Conservation (phyloP, 305 asterid genomes). For the Fraxinus angustifolia region DNA sequence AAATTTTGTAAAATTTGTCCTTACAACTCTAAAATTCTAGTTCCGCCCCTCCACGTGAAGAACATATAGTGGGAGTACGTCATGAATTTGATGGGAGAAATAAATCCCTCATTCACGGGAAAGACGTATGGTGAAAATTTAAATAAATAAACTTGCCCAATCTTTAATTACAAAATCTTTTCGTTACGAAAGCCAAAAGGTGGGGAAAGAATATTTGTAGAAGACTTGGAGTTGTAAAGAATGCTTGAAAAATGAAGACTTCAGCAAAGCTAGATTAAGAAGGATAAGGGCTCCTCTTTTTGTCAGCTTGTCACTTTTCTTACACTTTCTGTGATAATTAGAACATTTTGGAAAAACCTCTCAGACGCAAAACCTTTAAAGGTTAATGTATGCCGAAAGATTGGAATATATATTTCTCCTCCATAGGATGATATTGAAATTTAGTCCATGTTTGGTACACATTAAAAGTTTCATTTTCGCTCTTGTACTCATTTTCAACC, state of each 20-base stretch:
- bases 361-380: not conserved
- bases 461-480: too few relatives aligned
- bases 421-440: not conserved
- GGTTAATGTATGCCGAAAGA: conserved; percentile 34
- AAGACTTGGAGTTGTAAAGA: conserved; percentile 18
- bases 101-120: not conserved
- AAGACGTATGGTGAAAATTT: not conserved
- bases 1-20: too few relatives aligned
- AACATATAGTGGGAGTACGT: not conserved
- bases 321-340: conserved; percentile 24
- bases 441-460: not conserved
- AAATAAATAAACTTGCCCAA: not conserved
- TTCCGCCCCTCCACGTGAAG: not conserved
- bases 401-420: conserved; percentile 33
- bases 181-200: not conserved
- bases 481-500: too few relatives aligned
- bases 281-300: conserved; percentile 5
- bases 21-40: too few relatives aligned
- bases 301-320: conserved; percentile 21
- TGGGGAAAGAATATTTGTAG: conserved; percentile 37
- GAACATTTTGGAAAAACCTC: conserved; percentile 18
- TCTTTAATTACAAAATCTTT: not conserved
- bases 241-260: conserved; percentile 14
- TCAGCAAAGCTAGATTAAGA: not conserved
- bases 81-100: not conserved